These are phyloP conservation scores for Darksidea phi DNA, from an alignment of 495 filamentous ascomycete species.

Conservation along the genomic window DNA sequence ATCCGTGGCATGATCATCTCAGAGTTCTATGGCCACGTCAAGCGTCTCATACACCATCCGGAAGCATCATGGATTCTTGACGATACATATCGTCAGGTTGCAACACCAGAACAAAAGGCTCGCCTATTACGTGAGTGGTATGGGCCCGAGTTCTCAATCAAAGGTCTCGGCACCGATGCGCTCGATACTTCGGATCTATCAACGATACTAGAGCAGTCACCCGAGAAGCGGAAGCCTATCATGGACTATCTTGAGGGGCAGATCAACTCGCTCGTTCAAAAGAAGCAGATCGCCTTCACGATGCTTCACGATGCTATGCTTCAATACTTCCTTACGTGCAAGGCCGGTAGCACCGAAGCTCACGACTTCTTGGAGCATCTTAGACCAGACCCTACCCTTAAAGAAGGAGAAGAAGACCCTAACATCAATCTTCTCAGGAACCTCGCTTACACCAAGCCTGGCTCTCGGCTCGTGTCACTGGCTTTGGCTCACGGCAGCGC, in stretches of 20 bases:
- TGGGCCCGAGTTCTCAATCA: conserved; percentile 86
- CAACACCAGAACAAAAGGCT: conserved; percentile 78
- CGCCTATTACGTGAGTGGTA: conserved; percentile 93
- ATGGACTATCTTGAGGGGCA: conserved; percentile 80
- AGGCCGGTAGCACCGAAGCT: conserved; percentile 70
- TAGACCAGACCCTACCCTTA: conserved; percentile 63
- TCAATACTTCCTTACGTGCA: conserved; percentile 84
- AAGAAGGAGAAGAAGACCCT: conserved; percentile 54
- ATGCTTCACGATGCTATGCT: conserved; percentile 98
- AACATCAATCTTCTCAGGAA: conserved; percentile 82
- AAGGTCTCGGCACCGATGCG: conserved; percentile 56
- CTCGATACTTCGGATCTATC: conserved; percentile 60
- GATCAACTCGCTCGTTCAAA: conserved; percentile 87
- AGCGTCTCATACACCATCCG: conserved; percentile 88
- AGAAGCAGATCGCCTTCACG: conserved; percentile 91
- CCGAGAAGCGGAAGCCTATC: conserved; percentile 81
- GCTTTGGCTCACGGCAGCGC: conserved; percentile 78
- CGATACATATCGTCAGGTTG: conserved; percentile 86
- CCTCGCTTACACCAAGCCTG: conserved; percentile 89
- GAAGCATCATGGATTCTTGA: conserved; percentile 97
- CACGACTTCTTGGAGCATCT: conserved; percentile 86
- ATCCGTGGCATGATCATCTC: conserved; percentile 82
- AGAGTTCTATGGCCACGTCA: conserved; percentile 91
- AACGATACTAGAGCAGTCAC: conserved; percentile 67
- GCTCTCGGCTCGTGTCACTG: conserved; percentile 75